These are phyloP conservation scores for Termitomyces sp. DNA, from an alignment of 768 basidiomycete species.

Conservation along the genomic window DNA sequence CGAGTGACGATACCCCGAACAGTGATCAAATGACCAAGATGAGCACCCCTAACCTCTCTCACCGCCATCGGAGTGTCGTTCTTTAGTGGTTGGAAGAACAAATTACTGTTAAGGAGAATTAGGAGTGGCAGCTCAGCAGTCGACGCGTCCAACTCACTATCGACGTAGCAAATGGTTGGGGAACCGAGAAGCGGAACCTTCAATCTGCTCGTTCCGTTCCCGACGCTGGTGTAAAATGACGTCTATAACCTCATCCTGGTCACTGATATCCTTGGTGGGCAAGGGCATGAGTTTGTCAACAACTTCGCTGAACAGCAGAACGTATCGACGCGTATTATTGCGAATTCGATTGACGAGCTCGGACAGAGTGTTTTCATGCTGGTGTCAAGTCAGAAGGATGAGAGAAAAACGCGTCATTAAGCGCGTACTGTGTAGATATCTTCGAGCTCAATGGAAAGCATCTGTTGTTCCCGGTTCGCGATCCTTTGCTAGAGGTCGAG, in stretches of 20 bases:
- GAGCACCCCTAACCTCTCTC: conserved; percentile 78
- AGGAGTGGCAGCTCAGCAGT: conserved; percentile 8
- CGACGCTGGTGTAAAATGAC: conserved; percentile 92
- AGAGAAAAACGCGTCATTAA: background rate
- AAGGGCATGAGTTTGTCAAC: conserved; percentile 87
- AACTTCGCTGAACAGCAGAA: conserved; percentile 82
- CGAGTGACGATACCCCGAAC: conserved; percentile 98
- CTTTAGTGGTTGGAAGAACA: conserved; percentile 89
- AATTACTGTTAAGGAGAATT: conserved; percentile 52
- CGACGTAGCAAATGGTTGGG: conserved; percentile 88
- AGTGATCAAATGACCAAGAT: conserved; percentile 92
- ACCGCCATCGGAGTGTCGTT: conserved; percentile 80
- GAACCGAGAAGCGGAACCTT: conserved; percentile 72
- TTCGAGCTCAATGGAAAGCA: conserved; percentile 83
- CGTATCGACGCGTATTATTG: conserved; percentile 86
- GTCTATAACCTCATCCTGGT: conserved; percentile 93
- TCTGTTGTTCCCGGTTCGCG: conserved; percentile 90
- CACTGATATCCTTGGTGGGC: conserved; percentile 85
- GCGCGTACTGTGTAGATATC: conserved; percentile 69
- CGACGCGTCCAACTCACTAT: conserved; percentile 64
- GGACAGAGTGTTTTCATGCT: conserved; percentile 68
- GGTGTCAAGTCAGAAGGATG: conserved; percentile 8
- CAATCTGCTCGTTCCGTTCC: conserved; percentile 80
- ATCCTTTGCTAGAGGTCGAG: conserved; percentile 65
- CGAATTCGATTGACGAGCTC: conserved; percentile 78